A percentile compares a stretch with the other conserved stretches of the same genome.
Evolutionary conservation across 1,284 basidiomycete genomes (phyloP).

Genomic region (Pseudozyma sp.): DNA sequence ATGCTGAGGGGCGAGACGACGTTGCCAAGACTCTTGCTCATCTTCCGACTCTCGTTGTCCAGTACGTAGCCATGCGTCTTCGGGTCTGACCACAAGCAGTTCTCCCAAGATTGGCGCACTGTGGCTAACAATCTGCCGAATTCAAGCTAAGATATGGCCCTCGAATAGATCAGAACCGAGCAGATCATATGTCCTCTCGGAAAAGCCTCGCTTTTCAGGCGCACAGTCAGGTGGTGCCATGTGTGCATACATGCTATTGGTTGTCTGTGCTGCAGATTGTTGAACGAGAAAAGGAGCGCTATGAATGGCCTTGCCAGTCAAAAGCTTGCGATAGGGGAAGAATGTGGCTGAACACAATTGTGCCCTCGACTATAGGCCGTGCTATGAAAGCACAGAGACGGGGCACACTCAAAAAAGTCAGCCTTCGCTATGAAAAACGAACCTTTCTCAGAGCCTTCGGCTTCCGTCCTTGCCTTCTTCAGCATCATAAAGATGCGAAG

Average conservation of each 20-base stretch:
- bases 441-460: slow-evolving; percentile 33
- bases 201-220: no score
- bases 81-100: no score
- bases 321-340: background rate
- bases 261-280: no score
- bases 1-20: slow-evolving; percentile 86
- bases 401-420: slow-evolving; percentile 56
- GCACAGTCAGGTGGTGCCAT: no score
- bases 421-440: slow-evolving; percentile 29
- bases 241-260: no score
- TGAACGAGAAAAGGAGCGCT: no score
- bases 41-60: slow-evolving; percentile 90
- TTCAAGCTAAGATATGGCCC: no score
- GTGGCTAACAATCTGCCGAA: no score
- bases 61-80: slow-evolving; percentile 99
- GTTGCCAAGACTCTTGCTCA: slow-evolving; percentile 98
- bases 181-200: no score
- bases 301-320: background rate
- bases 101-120: no score
- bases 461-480: slow-evolving; percentile 23
- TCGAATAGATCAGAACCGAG: no score
- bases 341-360: slow-evolving; percentile 56
- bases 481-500: background rate
- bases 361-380: slow-evolving; percentile 41
- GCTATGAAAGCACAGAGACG: slow-evolving; percentile 28